Evolutionary conservation across 495 filamentous ascomycete species (phyloP), one percentile per base, ranked within the genome.

Genomic region (Penicillium dipodomyicola): DNA sequence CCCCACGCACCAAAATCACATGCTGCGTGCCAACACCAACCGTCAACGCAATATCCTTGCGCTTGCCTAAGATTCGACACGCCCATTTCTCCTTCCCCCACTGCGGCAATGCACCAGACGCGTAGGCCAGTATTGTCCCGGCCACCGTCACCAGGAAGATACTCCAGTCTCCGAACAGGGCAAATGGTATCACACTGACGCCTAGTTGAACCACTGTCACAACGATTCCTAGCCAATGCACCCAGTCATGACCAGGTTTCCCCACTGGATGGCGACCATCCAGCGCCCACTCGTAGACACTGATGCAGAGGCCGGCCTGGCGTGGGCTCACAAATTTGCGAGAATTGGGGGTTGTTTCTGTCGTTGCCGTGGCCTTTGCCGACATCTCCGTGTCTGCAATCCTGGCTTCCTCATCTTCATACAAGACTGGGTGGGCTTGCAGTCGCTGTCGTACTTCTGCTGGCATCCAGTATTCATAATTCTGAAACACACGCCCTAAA

Each of bases 21-120:
- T 80, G 67, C 53, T 73, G 72, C 5, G 54, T 43, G 19, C 79
- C 80, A 57, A 81, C 81, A 0, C 80, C 78, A 0, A 57, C 56
- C 4, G 76, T 81, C 27, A 81, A 39, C 1, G 66, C 58, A 30
- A 74, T 61, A 3, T 59, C 74, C 49, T 72, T 67, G 2, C 62
- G 63, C 12, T 52, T 40, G 14, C 54, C 51, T 12, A 37, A 14
- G 5, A 23, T 54, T 9, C 74, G 75, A 59, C 74, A 76, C 2
- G 72, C 66, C 75, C 75, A 79, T 60, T 80, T 82, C 67, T 84
- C 81, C n/a, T 61, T 49, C 27, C 52, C 60, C 80, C 77, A 84
- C 51, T 84, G 79, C 5, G 69, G 69, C 15, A 81, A 49, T 2
- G 56, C 43, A 0, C 73, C 78, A 0, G 68, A 63, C 1, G 61